Percentiles rank a stretch among this genome's conserved stretches.
These are phyloP conservation scores for Juncus inflexus DNA, from an alignment of 176 grass and related monocot genomes.

Conservation along the genomic window DNA sequence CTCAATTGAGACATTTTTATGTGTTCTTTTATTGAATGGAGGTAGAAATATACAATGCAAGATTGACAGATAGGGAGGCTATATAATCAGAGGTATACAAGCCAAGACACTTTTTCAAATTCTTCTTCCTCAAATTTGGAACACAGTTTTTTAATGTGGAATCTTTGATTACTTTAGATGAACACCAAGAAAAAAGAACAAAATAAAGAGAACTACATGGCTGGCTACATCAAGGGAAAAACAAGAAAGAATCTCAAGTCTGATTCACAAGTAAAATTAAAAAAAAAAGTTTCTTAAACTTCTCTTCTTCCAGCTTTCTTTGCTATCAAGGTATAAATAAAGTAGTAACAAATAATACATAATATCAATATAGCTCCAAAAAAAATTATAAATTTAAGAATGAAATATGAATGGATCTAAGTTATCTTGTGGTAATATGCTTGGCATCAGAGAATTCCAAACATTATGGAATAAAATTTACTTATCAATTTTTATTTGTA, in stretches of 20 bases:
- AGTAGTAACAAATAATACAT: conserved; percentile 9
- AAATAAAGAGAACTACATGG: too few relatives aligned
- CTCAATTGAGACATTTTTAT: conserved; percentile 48
- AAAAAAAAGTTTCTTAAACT: conserved; percentile 8
- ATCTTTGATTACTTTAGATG: too few relatives aligned
- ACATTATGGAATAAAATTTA: not conserved
- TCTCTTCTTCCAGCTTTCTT: conserved; percentile 3
- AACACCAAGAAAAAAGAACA: not conserved
- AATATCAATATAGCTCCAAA: conserved; percentile 15
- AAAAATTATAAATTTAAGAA: conserved; percentile 11
- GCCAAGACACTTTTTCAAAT: conserved; percentile 3
- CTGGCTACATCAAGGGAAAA: too few relatives aligned
- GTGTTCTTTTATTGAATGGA: not conserved
- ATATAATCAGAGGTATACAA: conserved; percentile 16
- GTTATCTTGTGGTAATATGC: not conserved
- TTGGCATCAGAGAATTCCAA: not conserved
- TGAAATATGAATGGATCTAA: conserved; percentile 5
- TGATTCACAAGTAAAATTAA: conserved; percentile 18
- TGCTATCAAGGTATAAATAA: conserved; percentile 11
- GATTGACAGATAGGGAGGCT: not conserved
- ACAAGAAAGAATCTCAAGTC: conserved; percentile 7
- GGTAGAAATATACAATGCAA: not conserved
- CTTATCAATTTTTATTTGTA: conserved; percentile 11
- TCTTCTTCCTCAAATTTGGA: too few relatives aligned
- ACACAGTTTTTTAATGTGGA: conserved; percentile 8